Evolutionary conservation across 2,329 filamentous ascomycete genomes (phyloP).

Genomic region (Coleophoma crateriformis): DNA sequence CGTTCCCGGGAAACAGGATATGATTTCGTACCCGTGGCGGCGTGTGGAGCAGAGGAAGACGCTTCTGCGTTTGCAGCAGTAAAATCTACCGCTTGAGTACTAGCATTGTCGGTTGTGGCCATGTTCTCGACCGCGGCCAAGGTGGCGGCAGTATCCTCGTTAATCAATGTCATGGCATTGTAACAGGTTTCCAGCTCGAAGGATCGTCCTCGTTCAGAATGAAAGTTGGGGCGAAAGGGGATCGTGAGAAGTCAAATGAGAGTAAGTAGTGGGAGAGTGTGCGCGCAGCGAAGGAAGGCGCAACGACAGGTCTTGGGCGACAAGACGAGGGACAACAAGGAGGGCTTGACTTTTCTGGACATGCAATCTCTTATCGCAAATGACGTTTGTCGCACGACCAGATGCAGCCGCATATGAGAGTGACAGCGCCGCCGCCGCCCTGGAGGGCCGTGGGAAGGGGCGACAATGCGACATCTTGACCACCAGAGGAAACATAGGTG

Average conservation of each 20-base stretch:
- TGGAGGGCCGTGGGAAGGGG: no score
- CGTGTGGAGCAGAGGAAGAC: not conserved
- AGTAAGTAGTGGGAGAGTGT: not conserved
- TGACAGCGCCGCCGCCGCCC: no score
- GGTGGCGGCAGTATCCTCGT: not conserved
- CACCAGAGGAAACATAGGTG: not conserved
- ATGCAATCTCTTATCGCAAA: conserved; percentile 6
- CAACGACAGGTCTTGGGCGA: not conserved
- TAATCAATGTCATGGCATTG: not conserved
- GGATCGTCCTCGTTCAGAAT: no score
- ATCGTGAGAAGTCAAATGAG: not conserved
- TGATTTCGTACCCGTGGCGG: not conserved
- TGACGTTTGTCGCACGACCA: conserved; percentile 3
- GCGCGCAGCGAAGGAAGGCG: not conserved
- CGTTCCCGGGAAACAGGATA: conserved; percentile 4
- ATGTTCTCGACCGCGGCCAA: not conserved
- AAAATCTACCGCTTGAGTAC: not conserved
- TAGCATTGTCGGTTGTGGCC: not conserved
- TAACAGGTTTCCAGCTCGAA: not conserved
- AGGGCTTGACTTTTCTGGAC: not conserved
- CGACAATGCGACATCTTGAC: no score
- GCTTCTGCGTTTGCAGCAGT: not conserved
- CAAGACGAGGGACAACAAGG: not conserved
- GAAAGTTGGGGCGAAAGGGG: not conserved
- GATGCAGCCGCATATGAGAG: no score